phyloP scores from a whole-genome alignment of 345 rosid species.

The Aethionema arabicum region DNA sequence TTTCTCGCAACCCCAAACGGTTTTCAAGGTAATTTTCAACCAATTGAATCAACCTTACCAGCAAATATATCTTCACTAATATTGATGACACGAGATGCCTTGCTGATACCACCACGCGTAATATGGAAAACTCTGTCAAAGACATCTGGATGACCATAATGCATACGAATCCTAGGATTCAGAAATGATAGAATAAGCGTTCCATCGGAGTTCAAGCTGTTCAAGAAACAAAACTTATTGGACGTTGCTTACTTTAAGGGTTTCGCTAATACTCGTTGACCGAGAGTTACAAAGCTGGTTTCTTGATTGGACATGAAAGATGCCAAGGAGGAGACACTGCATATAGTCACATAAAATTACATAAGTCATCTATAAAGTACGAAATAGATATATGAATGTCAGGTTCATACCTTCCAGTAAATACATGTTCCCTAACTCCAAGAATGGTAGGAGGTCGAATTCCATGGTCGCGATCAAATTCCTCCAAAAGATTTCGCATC shows the following conservation, averaged over 20 bases:
- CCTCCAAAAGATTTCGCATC: constrained; percentile 97
- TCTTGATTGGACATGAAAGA: constrained; percentile 97
- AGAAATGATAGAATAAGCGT: constrained; percentile 12
- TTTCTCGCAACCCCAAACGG: not conserved
- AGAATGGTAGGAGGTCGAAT: constrained; percentile 92
- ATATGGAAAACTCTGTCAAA: constrained; percentile 96
- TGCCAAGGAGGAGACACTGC: constrained; percentile 97
- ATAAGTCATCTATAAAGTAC: constrained; percentile 1
- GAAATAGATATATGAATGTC: constrained; percentile 19
- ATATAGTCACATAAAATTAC: constrained; percentile 28
- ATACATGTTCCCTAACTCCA: constrained; percentile 96
- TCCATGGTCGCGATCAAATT: constrained; percentile 80
- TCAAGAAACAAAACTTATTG: constrained; percentile 11
- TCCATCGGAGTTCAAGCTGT: constrained; percentile 9
- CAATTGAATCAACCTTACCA: constrained; percentile 42
- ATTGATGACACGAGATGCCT: constrained; percentile 97
- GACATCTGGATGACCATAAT: constrained; percentile 99
- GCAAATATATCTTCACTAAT: constrained; percentile 96
- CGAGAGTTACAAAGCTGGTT: constrained; percentile 88
- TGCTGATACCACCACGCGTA: constrained; percentile 99
- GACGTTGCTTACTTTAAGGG: constrained; percentile 78
- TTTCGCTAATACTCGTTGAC: constrained; percentile 93
- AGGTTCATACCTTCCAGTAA: constrained; percentile 78
- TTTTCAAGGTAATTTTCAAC: constrained; percentile 20
- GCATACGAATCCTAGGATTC: constrained; percentile 83